phyloP scores from a whole-genome alignment of 176 grass and related monocot genomes.

The Hordeum marinum region DNA sequence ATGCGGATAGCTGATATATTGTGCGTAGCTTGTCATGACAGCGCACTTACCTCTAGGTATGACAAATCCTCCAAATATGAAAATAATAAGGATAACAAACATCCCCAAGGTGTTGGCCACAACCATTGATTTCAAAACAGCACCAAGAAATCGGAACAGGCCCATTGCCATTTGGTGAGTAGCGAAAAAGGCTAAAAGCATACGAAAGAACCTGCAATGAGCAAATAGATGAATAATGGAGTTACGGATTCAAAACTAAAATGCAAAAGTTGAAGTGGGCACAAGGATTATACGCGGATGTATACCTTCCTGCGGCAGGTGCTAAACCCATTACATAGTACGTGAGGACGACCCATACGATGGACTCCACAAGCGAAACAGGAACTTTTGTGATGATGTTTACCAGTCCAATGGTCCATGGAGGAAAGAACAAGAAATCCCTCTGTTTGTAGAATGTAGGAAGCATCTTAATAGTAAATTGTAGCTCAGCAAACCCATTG shows the following conservation, averaged over 20 bases:
- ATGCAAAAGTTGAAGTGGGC: background rate
- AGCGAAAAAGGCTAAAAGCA: conserved; percentile 54
- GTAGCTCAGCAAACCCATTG: conserved; percentile 50
- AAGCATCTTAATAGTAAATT: conserved; percentile 51
- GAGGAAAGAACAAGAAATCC: conserved; percentile 53
- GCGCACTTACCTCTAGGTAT: conserved; percentile 54
- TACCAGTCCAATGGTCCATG: conserved; percentile 51
- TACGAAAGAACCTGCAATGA: conserved; percentile 70
- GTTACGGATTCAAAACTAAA: background rate
- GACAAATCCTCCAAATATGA: conserved; percentile 82
- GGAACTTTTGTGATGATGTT: conserved; percentile 46
- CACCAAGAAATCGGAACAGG: conserved; percentile 76
- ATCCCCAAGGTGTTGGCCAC: conserved; percentile 73
- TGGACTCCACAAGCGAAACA: conserved; percentile 44
- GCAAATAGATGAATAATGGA: conserved; percentile 2
- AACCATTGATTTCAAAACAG: conserved; percentile 73
- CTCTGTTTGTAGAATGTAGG: conserved; percentile 62
- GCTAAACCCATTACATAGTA: conserved; percentile 65
- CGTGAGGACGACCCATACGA: conserved; percentile 45
- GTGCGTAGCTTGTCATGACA: background rate
- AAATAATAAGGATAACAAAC: conserved; percentile 62
- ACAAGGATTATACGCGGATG: background rate
- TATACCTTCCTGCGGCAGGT: conserved; percentile 45
- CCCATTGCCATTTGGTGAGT: conserved; percentile 75
- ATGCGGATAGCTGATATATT: background rate